Base-by-base conservation (phyloP, 257 asterid species). In the Plantago major region DNA sequence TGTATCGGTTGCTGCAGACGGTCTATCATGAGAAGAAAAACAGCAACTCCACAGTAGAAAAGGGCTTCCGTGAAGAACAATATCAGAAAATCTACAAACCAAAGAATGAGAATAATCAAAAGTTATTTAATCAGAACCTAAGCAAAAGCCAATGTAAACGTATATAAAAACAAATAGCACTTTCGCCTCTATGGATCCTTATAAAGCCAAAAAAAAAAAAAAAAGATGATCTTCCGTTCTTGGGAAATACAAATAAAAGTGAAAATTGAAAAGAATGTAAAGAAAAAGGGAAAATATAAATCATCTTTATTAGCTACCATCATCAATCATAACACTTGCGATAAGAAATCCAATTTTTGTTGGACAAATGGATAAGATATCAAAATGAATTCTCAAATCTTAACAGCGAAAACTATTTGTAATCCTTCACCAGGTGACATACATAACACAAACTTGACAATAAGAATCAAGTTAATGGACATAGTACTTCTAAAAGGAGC, bases 21-120 rank as follows among this genome's bases (percentile, higher is more conserved):
- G 81, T 92, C 88, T 50, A 89, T 73, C 67, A 86, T 78, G 65
- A 81, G 71, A 71, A 92, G 95, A 79, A 84, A 88, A 60, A 71
- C 74, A 37, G 90, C 95, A 71, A 82, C 93, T 71, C 98, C 98
- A 49, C 86, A 76, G 83, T 92, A 92, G 82, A 92, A 92, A 51
- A 92, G 77, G 66, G 93, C 97, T 82, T 92, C 99, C 46, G 97
- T 92, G 78, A 92, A 92, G 88, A 92, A 92, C 78, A 92, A 67
- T 72, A 92, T 92, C 53, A 92, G 93, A 75, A 92, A 92, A 63
- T 89, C 97, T 92, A 95, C 79, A 84, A 8, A 72, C 48, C 67
- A 38, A 46, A 71, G n/a, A 58, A 13, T 16, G 59, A 12, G 43
- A 53, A 60, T 30, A 28, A 33, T 33, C 40, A 33, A 33, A 33